phyloP scores from a whole-genome alignment of 495 filamentous ascomycete genomes.

The Hyaloscypha finlandica region DNA sequence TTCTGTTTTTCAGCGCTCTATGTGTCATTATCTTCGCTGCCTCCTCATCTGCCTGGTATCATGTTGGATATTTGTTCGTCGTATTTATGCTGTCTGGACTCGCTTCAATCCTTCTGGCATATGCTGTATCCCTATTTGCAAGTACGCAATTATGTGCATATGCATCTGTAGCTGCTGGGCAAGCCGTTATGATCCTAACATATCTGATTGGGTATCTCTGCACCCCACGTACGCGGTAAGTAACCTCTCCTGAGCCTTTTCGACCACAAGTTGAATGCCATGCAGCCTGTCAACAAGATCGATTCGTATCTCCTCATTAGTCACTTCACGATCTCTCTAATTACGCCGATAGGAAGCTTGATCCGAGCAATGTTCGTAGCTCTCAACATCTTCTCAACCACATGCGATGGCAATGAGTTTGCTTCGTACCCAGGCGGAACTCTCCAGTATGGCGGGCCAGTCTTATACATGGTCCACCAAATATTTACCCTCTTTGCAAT shows the following conservation, averaged over 20 bases:
- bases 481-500: conserved; percentile 63
- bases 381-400: conserved; percentile 74
- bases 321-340: conserved; percentile 66
- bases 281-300: conserved; percentile 52
- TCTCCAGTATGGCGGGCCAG: conserved; percentile 74
- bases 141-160: conserved; percentile 72
- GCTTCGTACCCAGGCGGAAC: conserved; percentile 70
- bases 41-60: conserved; percentile 65
- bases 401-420: conserved; percentile 63
- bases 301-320: conserved; percentile 59
- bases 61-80: conserved; percentile 73
- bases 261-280: not conserved
- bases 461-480: conserved; percentile 74
- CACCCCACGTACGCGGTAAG: conserved; percentile 62
- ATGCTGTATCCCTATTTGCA: conserved; percentile 71
- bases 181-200: conserved; percentile 71
- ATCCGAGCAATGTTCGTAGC: conserved; percentile 69
- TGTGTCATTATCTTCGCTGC: conserved; percentile 64
- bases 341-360: conserved; percentile 71
- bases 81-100: conserved; percentile 76
- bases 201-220: conserved; percentile 76
- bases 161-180: conserved; percentile 71
- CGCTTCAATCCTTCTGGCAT: conserved; percentile 67
- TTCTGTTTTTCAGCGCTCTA: conserved; percentile 59
- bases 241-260: not conserved